Conservation (phyloP, 23 red algal species). For the Gracilariopsis chorda region DNA sequence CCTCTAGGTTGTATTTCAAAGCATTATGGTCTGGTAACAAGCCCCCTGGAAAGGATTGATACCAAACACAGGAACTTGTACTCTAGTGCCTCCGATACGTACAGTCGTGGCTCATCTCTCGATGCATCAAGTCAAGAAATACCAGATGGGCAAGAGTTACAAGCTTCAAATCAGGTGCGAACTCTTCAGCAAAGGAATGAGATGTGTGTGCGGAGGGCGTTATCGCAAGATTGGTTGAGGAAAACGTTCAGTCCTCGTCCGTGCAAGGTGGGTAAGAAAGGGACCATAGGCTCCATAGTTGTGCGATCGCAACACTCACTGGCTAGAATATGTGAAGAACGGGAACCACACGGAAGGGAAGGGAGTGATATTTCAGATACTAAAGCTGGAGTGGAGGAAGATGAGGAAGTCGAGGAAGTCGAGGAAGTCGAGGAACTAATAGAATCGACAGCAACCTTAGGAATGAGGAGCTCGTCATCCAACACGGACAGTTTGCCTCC, state of each 20-base stretch:
- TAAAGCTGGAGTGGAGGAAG: background rate
- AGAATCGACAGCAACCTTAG: too few species aligned
- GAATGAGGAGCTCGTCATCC: too few species aligned
- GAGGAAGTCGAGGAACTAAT: too few species aligned
- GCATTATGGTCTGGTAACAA: too few species aligned
- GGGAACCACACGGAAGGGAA: background rate
- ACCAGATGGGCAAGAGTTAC: background rate
- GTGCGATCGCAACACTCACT: background rate
- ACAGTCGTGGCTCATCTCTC: background rate
- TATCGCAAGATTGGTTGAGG: slow-evolving; percentile 49
- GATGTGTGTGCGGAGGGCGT: slow-evolving; percentile 16
- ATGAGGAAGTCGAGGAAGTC: too few species aligned
- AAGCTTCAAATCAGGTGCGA: background rate
- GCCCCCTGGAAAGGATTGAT: too few species aligned
- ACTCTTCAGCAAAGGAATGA: background rate
- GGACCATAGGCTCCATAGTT: background rate
- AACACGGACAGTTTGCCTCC: too few species aligned
- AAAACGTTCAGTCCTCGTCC: slow-evolving; percentile 26
- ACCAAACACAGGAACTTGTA: background rate
- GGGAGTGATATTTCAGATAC: background rate
- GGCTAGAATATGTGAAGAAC: slow-evolving; percentile 16
- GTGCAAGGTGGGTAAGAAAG: background rate
- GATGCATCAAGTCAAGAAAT: background rate
- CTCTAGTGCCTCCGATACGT: background rate
- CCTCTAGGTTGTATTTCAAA: too few species aligned